Base-by-base conservation (phyloP, 2,329 filamentous ascomycete species). In the Rhinocladiella similis region DNA sequence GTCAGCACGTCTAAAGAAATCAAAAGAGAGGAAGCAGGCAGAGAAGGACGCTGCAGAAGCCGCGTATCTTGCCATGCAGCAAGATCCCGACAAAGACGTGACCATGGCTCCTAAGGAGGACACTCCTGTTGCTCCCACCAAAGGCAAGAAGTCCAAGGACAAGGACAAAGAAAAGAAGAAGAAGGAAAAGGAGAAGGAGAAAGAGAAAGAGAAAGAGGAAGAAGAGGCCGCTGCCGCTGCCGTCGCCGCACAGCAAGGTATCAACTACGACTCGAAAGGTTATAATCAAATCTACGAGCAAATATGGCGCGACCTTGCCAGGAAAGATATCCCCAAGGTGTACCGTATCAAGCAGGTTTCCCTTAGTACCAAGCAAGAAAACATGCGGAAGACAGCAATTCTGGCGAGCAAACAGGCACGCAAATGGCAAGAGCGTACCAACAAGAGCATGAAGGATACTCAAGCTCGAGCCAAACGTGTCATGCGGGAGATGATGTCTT, bases 401-500 rank as follows among this genome's bases (percentile, higher is more conserved):
- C 80, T 99, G 39, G 94, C 94, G 6, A 95, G 93, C 59, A 99
- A 99, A 72, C 94, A 99, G 75, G 93, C 94, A 52, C 91, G 95
- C 69, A 83, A 95, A 68, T 99, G 94, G 94, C 95, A 99, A 73
- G 84, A 95, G 59, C 89, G 91, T 41, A 99, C 94, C 52, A 99
- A 99, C 79, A 97, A 99, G 81, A 95, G 92, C 69, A 94, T 90
- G 72, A 99, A 99, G 73, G 94, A 99, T 73, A 89, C 96, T 3
- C 94, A 97, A 71, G 94, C 94, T 41, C 86, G 94, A 47, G 94
- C 94, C 56, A 99, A 99, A 80, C 89, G 94, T 65, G 93, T 93
- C 57, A 99, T 99, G 94, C 86, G 94, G 70, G 94, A 99, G 75
- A 99, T 99, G 94, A 94, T 97, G 83, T 86, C 90, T 56, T 99